Evolutionary conservation across 805 yeast species (phyloP).

Genomic region (Cyberlindnera samutprakarnensis): DNA sequence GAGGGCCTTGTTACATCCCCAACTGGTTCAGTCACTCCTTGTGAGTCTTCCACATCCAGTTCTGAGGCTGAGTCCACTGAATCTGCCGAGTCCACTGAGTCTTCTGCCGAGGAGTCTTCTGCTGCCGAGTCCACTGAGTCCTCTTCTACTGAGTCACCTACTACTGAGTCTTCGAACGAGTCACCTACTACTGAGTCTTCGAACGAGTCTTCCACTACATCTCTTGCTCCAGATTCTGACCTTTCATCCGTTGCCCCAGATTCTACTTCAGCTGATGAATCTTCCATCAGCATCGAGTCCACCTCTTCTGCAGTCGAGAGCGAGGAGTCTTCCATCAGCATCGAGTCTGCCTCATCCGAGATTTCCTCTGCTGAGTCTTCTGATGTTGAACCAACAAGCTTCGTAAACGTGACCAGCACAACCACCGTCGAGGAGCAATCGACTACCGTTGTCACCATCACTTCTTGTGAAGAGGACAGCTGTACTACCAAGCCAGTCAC

Average conservation of each 20-base stretch:
- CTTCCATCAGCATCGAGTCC: no score
- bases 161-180: no score
- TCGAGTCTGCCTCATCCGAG: conserved; percentile 1
- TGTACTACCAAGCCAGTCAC: no score
- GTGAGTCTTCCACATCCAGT: neutral
- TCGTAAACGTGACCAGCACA: no score
- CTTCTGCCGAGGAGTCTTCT: conserved; percentile 6
- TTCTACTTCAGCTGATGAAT: neutral
- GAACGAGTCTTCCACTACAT: neutral
- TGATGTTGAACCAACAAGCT: no score
- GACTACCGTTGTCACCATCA: no score
- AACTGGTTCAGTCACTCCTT: conserved; percentile 2
- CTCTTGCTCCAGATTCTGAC: neutral
- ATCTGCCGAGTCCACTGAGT: conserved; percentile 1
- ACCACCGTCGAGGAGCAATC: no score
- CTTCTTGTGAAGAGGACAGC: no score
- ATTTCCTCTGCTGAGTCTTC: neutral
- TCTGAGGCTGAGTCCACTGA: neutral
- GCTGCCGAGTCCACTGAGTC: conserved; percentile 18
- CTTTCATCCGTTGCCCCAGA: conserved; percentile 1
- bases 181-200: conserved; percentile 1
- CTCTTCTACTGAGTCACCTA: conserved; percentile 14
- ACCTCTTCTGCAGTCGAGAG: no score
- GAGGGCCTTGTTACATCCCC: conserved; percentile 4
- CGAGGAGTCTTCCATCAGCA: no score